These are phyloP conservation scores for Apiotrichum sp. DNA, from an alignment of 1,284 basidiomycete species.

Conservation along the genomic window DNA sequence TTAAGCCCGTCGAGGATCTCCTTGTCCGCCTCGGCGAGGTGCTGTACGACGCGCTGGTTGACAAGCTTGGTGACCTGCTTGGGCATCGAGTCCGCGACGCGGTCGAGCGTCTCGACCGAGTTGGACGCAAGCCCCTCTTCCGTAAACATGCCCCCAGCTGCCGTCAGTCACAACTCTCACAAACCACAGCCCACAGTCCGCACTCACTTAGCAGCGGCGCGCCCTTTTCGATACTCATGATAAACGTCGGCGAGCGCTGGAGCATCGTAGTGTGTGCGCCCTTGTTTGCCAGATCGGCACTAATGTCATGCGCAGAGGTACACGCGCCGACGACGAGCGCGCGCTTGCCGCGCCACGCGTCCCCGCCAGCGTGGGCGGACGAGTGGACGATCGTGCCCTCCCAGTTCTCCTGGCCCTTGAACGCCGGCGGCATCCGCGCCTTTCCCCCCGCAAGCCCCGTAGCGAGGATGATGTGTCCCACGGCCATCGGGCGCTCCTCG, in stretches of 20 bases:
- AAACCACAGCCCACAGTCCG: no score
- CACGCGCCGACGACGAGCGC: constrained; percentile 48
- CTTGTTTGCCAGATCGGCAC: constrained; percentile 52
- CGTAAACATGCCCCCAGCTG: constrained; percentile 51
- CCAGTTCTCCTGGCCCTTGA: constrained; percentile 52
- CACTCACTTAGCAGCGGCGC: constrained; percentile 20
- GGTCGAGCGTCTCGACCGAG: constrained; percentile 53
- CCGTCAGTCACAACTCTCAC: no score
- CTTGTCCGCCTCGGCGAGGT: constrained; percentile 55
- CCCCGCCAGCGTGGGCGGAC: constrained; percentile 51
- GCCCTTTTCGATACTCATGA: constrained; percentile 55
- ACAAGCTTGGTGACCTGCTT: constrained; percentile 50
- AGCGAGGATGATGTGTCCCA: constrained; percentile 53
- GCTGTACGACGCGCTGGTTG: constrained; percentile 49
- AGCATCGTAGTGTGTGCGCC: constrained; percentile 57
- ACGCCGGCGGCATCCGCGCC: constrained; percentile 51
- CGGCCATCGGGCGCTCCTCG: constrained; percentile 50
- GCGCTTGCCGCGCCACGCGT: constrained; percentile 55
- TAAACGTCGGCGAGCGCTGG: constrained; percentile 59
- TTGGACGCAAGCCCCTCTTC: background rate
- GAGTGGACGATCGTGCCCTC: constrained; percentile 58
- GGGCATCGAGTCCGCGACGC: constrained; percentile 51
- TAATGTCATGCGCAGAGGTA: constrained; percentile 54
- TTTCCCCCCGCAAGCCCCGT: constrained; percentile 57
- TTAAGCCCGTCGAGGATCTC: constrained; percentile 56